Base-by-base conservation (phyloP, 2,329 filamentous ascomycete species). In the Cadophora gregata region DNA sequence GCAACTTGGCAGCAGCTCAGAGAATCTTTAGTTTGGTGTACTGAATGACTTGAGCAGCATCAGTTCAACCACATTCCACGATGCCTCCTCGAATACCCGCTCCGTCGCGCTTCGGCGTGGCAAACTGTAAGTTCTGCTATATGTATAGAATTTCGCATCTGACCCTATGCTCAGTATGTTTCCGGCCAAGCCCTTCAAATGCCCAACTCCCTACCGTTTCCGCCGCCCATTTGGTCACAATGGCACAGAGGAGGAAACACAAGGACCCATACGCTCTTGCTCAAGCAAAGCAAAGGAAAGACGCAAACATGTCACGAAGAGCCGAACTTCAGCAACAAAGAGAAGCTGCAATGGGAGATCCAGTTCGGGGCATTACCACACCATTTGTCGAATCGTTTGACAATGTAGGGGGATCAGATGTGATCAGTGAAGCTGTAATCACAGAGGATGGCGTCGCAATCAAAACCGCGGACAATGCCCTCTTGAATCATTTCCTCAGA, bases 381-480 rank as follows among this genome's bases (percentile, higher is more conserved):
- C 87, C 93, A 33, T 97, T 97, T 76, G 81, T 97, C 74, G 86
- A 93, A 80, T 94, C 93, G 3, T 89, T 97, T 73, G 90, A 93
- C 76, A 86, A 85, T 10, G 89, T 85, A 59, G 75, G 72, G 62
- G 71, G 69, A 7, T 71, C 76, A 19, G 62, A 66, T 12, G 38
- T 62, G 25, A 59, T 67, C 27, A n/a, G 68, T 25, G 66, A 72
- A 62, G 55, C 67, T 16, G 67, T 36, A 31, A 36, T 80, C 29
- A 69, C 72, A 1, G 71, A 77, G 33, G 85, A 81, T 31, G 80
- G 81, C 25, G 77, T 77, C 53, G 76, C 82, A 50, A 73, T 80
- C 1, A 80, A 78, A 58, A 73, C 75, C 27, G 78, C 85, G 16
- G 83, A 84, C 16, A 85, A 82, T 21, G 80, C 83, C 63, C 72